Evolutionary conservation across 257 asterid genomes (phyloP).

Genomic region (Capsicum rhomboideum): DNA sequence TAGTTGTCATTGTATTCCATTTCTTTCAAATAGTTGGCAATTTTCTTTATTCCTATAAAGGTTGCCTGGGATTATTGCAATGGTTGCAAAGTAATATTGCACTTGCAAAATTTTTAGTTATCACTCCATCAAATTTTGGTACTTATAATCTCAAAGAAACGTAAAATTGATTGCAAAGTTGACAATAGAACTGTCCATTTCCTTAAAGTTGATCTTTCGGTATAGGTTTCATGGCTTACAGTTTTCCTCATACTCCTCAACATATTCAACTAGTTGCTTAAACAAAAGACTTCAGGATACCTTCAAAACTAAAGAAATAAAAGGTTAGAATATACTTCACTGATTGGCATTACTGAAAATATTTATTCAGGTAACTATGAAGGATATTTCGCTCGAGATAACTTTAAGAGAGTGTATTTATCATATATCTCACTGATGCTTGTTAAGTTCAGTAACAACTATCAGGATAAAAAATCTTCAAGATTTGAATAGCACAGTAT

Average conservation of each 20-base stretch:
- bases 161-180: not conserved
- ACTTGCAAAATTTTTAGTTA: not conserved
- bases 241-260: not conserved
- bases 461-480: not conserved
- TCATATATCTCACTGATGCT: not conserved
- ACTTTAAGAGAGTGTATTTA: not conserved
- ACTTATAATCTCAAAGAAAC: not conserved
- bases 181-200: not conserved
- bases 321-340: not conserved
- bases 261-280: not conserved
- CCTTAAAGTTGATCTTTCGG: not conserved
- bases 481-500: not conserved
- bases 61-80: not conserved
- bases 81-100: not conserved
- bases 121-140: not conserved
- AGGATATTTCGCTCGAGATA: not conserved
- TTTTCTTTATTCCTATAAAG: not conserved
- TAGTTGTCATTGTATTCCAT: not conserved
- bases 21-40: not conserved
- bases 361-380: not conserved
- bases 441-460: not conserved
- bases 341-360: not conserved
- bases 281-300: not conserved
- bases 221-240: not conserved
- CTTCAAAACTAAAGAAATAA: not conserved